A percentile compares a stretch with the other conserved stretches of the same genome.
Evolutionary conservation across 768 basidiomycete species (phyloP).

Genomic region (Leccinum fibrillosum): DNA sequence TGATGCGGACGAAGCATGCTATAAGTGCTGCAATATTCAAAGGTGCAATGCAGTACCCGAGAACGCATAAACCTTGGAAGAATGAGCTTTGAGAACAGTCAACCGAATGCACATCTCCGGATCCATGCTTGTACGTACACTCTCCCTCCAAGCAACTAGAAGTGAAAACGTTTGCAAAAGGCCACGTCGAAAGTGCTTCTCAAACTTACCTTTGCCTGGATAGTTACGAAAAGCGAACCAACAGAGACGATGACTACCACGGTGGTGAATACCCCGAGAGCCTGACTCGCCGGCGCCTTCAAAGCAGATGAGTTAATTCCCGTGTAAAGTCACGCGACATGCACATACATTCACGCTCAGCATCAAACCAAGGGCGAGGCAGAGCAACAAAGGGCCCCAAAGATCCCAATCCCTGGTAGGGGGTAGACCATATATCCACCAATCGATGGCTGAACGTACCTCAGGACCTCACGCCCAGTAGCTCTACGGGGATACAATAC

Average conservation of each 20-base stretch:
- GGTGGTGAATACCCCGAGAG: conserved; percentile 86
- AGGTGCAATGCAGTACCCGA: conserved; percentile 95
- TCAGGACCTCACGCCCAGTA: conserved; percentile 74
- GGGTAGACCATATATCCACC: conserved; percentile 1
- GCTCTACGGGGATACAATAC: conserved; percentile 85
- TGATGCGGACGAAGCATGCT: conserved; percentile 76
- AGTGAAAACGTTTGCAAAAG: not conserved
- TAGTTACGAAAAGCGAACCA: conserved; percentile 86
- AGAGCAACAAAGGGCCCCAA: conserved; percentile 91
- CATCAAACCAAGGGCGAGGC: conserved; percentile 76
- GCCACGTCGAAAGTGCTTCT: not conserved
- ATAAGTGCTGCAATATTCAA: conserved; percentile 88
- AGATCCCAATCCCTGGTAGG: conserved; percentile 88
- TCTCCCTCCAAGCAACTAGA: conserved; percentile 73
- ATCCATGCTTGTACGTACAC: conserved; percentile 50
- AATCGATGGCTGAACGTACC: conserved; percentile 39
- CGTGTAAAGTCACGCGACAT: not conserved
- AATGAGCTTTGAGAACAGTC: conserved; percentile 59
- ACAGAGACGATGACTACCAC: conserved; percentile 92
- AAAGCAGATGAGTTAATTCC: not conserved
- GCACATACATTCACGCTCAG: conserved; percentile 74
- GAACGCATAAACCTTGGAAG: conserved; percentile 92
- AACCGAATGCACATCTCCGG: not conserved
- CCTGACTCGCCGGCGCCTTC: conserved; percentile 80
- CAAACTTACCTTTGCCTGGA: conserved; percentile 84